phyloP scores from a whole-genome alignment of 139 green algal species.

The Chlorella sp. region DNA sequence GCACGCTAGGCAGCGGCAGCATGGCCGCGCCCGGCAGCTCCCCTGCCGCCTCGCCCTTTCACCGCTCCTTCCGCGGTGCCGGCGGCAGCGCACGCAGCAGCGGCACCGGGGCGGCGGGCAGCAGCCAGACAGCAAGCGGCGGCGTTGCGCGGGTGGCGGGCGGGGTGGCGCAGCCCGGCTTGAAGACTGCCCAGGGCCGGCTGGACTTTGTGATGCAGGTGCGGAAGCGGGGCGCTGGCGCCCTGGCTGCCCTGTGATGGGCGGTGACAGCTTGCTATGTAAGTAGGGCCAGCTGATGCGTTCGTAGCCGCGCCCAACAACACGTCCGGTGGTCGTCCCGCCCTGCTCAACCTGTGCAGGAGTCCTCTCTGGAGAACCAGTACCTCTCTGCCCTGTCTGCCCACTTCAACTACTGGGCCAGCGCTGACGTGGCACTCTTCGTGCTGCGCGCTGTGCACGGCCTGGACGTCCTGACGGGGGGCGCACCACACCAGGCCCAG shows the following conservation, averaged over 20 bases:
- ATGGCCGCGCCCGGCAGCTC: not conserved
- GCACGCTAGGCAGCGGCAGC: not conserved
- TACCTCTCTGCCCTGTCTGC: slow-evolving; percentile 58
- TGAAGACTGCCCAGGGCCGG: slow-evolving; percentile 38
- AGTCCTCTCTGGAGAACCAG: slow-evolving; percentile 56
- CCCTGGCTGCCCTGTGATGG: no score
- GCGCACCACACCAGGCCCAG: not conserved
- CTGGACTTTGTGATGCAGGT: slow-evolving; percentile 60
- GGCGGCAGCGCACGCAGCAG: not conserved
- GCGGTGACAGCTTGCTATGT: no score
- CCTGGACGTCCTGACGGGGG: slow-evolving; percentile 56
- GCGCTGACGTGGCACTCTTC: slow-evolving; percentile 62
- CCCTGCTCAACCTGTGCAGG: slow-evolving; percentile 37
- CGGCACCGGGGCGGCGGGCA: not conserved
- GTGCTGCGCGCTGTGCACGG: slow-evolving; percentile 58
- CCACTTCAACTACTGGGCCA: slow-evolving; percentile 72
- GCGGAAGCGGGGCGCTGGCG: no score
- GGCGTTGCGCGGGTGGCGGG: slow-evolving; percentile 20
- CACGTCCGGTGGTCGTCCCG: no score
- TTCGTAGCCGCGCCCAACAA: no score
- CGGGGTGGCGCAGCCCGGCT: slow-evolving; percentile 2
- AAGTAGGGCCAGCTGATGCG: no score
- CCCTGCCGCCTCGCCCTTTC: not conserved
- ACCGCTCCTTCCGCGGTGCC: no score
- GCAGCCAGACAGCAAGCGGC: not conserved